These are phyloP conservation scores for Kuraishia cidri DNA, from an alignment of 805 yeast genomes.

Conservation along the genomic window DNA sequence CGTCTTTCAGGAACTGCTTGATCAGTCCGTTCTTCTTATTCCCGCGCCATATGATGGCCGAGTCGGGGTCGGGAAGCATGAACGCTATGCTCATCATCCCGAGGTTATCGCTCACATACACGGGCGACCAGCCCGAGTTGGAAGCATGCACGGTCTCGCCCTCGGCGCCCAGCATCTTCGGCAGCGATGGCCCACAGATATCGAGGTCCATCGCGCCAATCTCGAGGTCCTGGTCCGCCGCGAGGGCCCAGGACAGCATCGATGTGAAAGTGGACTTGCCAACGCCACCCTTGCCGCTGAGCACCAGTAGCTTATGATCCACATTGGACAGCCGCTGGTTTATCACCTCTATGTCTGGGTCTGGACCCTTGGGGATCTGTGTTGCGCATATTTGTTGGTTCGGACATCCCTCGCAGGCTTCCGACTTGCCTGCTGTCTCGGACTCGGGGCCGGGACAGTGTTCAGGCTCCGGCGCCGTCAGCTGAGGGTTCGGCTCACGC, in stretches of 20 bases:
- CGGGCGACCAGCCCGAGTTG: conserved; percentile 93
- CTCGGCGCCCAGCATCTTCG: conserved; percentile 87
- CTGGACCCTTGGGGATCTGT: conserved; percentile 83
- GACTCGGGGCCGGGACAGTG: conserved; percentile 99
- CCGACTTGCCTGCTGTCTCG: conserved; percentile 87
- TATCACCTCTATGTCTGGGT: conserved; percentile 80
- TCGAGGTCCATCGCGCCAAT: conserved; percentile 97
- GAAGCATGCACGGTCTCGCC: conserved; percentile 85
- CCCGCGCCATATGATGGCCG: conserved; percentile 97
- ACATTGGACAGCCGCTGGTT: conserved; percentile 53
- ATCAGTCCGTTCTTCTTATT: conserved; percentile 91
- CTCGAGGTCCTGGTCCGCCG: conserved; percentile 72
- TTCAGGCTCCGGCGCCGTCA: conserved; percentile 79
- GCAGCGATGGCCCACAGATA: conserved; percentile 96
- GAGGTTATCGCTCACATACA: conserved; percentile 87
- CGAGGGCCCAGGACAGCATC: conserved; percentile 94
- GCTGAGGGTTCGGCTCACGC: conserved; percentile 6
- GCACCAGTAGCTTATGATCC: conserved; percentile 71
- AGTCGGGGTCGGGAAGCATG: conserved; percentile 87
- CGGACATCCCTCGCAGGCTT: conserved; percentile 93
- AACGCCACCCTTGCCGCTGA: conserved; percentile 91
- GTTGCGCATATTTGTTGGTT: conserved; percentile 86
- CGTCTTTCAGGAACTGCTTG: conserved; percentile 89
- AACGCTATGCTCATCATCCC: conserved; percentile 95
- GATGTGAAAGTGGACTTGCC: conserved; percentile 96